A percentile compares a stretch with the other conserved stretches of the same genome.
Evolutionary conservation across 768 basidiomycete species (phyloP).

Genomic region (Cyathus striatus): DNA sequence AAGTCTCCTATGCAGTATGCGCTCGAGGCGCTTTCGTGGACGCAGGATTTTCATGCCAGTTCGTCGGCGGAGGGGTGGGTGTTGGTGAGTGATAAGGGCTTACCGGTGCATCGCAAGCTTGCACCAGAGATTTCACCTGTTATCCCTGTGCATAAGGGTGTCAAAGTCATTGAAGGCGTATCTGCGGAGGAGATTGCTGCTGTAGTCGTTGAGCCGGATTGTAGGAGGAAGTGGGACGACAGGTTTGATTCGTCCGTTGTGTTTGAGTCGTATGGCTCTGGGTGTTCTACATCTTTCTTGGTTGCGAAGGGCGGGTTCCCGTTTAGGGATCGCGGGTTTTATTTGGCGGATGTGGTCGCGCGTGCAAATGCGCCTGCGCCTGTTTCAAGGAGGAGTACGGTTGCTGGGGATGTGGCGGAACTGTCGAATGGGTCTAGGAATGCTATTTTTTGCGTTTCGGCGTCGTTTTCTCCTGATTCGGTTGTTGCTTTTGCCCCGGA

Average conservation of each 20-base stretch:
- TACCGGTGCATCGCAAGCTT: conserved; percentile 72
- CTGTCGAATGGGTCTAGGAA: conserved; percentile 39
- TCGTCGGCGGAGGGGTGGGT: conserved; percentile 57
- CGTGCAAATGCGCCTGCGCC: conserved; percentile 36
- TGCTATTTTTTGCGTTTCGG: conserved; percentile 77
- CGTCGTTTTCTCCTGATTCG: conserved; percentile 74
- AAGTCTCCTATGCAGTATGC: conserved; percentile 77
- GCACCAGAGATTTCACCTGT: conserved; percentile 71
- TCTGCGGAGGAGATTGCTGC: conserved; percentile 88
- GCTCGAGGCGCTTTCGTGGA: conserved; percentile 75
- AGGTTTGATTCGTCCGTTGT: conserved; percentile 65
- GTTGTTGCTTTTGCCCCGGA: conserved; percentile 46
- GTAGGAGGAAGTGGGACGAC: conserved; percentile 84
- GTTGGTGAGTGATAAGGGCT: conserved; percentile 67
- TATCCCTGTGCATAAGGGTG: conserved; percentile 82
- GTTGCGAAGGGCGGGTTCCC: conserved; percentile 80
- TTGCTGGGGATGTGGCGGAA: conserved; percentile 34
- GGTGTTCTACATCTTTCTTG: conserved; percentile 66
- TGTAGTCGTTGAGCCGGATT: conserved; percentile 63
- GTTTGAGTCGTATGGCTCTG: conserved; percentile 76
- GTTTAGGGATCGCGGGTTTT: conserved; percentile 86
- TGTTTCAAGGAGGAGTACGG: conserved; percentile 36
- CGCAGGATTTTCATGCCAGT: conserved; percentile 48
- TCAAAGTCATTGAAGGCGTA: conserved; percentile 89
- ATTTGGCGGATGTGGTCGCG: conserved; percentile 74